A percentile compares a stretch with the other conserved stretches of the same genome.
Conservation (phyloP, 202 grass and related monocot species). For the Musa balbisiana region DNA sequence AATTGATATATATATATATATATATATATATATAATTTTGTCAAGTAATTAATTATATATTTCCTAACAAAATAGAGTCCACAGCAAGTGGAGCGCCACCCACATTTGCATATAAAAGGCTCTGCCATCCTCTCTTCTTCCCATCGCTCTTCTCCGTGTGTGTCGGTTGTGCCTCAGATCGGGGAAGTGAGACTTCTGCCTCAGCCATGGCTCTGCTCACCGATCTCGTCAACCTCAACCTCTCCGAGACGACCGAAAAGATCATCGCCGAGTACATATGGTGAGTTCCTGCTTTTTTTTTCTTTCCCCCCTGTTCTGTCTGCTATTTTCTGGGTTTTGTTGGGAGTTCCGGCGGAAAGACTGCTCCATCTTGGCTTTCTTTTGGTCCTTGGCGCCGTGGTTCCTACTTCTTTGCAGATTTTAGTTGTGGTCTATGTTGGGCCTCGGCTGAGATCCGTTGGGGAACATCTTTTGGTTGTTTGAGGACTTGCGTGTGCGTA, state of each 20-base stretch:
- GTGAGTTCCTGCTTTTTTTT: neutral
- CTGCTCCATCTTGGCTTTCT: neutral
- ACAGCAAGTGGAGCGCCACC: neutral
- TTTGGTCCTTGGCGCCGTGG: neutral
- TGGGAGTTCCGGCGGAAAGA: neutral
- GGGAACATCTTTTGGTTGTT: neutral
- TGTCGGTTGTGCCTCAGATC: neutral
- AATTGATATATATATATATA: no score
- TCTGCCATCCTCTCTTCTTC: neutral
- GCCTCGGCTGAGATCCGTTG: neutral
- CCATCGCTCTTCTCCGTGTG: neutral
- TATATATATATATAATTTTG: no score
- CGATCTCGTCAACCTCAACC: constrained; percentile 3
- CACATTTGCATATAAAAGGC: neutral
- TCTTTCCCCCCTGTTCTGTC: neutral
- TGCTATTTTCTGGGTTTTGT: neutral
- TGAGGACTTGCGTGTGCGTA: neutral
- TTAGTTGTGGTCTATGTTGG: neutral
- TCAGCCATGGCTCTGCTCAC: neutral
- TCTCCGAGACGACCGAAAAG: constrained; percentile 1
- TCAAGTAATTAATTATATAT: no score
- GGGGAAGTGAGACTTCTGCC: neutral
- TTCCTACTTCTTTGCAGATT: neutral
- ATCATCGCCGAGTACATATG: constrained; percentile 5
- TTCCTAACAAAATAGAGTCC: neutral